These are phyloP conservation scores for Taphrina sp. DNA, from an alignment of 1,139 yeast genomes.

Conservation along the genomic window DNA sequence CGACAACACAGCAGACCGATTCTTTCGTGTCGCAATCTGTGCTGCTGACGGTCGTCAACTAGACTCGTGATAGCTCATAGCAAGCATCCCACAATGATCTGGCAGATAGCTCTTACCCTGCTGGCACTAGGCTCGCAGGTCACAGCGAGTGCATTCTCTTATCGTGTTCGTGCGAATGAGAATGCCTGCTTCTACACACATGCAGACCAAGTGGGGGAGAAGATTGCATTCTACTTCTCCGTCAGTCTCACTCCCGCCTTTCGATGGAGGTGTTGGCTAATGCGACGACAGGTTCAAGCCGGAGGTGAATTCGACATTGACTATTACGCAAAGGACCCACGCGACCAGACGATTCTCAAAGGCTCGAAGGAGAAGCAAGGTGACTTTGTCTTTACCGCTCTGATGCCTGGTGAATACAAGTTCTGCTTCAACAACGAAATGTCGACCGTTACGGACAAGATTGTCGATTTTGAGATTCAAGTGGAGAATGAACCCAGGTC, in stretches of 20 bases:
- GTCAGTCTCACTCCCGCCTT: constrained; percentile 44
- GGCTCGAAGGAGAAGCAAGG: constrained; percentile 78
- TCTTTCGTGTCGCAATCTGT: no score
- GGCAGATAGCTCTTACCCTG: background rate
- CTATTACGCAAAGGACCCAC: constrained; percentile 70
- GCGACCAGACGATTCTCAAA: constrained; percentile 55
- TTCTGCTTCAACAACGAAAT: constrained; percentile 86
- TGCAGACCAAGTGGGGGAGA: constrained; percentile 62
- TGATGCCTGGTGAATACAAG: constrained; percentile 76
- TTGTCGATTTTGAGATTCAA: constrained; percentile 81
- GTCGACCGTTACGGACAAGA: constrained; percentile 84
- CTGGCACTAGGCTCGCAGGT: background rate
- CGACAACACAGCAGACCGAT: no score
- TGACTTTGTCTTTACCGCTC: constrained; percentile 74
- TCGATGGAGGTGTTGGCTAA: background rate
- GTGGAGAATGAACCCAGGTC: constrained; percentile 51
- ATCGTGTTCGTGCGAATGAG: constrained; percentile 66
- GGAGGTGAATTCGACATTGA: constrained; percentile 88
- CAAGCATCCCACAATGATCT: background rate
- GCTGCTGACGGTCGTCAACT: no score
- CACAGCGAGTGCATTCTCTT: constrained; percentile 26
- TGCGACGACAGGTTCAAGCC: constrained; percentile 53
- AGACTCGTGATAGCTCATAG: background rate
- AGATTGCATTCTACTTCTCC: constrained; percentile 79
- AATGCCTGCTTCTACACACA: constrained; percentile 73